These are phyloP conservation scores for Diaporthe eres DNA, from an alignment of 2,329 filamentous ascomycete genomes.

Conservation along the genomic window DNA sequence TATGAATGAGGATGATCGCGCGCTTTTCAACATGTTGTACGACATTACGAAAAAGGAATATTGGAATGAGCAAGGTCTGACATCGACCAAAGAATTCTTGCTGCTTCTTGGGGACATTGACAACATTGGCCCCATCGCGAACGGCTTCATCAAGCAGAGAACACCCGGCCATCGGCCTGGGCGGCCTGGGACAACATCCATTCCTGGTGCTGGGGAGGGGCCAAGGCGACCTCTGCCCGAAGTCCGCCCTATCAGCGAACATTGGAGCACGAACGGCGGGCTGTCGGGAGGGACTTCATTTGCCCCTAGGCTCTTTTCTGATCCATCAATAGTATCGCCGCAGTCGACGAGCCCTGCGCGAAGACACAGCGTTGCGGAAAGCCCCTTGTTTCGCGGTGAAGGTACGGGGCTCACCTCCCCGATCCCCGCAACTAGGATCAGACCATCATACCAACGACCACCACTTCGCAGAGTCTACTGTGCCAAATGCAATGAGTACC, in stretches of 20 bases:
- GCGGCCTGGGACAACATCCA: constrained; percentile 51
- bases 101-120: constrained; percentile 62
- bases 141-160: constrained; percentile 59
- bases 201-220: constrained; percentile 52
- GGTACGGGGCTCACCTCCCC: constrained; percentile 60
- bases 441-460: constrained; percentile 64
- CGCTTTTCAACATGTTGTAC: constrained; percentile 59
- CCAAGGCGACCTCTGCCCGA: constrained; percentile 56
- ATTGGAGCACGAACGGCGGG: constrained; percentile 51
- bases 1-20: constrained; percentile 61
- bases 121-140: constrained; percentile 53
- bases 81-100: constrained; percentile 65
- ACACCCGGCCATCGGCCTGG: constrained; percentile 50
- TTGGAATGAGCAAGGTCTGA: constrained; percentile 63
- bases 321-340: constrained; percentile 51
- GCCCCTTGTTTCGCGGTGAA: constrained; percentile 57
- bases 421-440: constrained; percentile 54
- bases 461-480: constrained; percentile 83
- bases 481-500: constrained; percentile 82
- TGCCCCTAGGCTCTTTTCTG: constrained; percentile 46
- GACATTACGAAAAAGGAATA: constrained; percentile 61
- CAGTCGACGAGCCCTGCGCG: constrained; percentile 47
- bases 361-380: constrained; percentile 63
- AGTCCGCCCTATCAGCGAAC: constrained; percentile 55
- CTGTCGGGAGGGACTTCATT: constrained; percentile 50